Conservation (phyloP, 2,329 filamentous ascomycete genomes). For the Penicillium sp. region DNA sequence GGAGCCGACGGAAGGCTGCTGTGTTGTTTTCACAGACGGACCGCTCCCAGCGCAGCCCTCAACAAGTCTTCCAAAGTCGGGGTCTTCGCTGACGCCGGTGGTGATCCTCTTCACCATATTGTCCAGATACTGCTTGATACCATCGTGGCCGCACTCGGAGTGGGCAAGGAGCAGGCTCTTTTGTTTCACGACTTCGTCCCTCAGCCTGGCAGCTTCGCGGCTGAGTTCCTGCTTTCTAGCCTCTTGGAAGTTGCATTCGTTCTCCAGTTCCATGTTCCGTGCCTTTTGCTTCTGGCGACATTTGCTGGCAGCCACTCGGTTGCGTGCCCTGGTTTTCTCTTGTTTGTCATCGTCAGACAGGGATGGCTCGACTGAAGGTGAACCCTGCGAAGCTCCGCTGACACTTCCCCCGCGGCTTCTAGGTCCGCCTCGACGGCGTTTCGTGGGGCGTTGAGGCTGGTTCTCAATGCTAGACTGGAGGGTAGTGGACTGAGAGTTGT, state of each 20-base stretch:
- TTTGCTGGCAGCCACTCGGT: conserved; percentile 63
- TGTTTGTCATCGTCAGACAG: conserved; percentile 39
- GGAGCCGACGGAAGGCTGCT: not conserved
- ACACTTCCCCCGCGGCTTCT: not conserved
- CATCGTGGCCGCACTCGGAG: conserved; percentile 6
- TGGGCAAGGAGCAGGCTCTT: conserved; percentile 12
- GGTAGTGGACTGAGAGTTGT: not conserved
- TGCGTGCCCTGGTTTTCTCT: conserved; percentile 62
- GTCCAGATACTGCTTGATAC: conserved; percentile 2
- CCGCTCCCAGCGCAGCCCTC: not conserved
- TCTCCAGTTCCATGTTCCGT: conserved; percentile 58
- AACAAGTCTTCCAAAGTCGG: not conserved
- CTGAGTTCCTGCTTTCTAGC: conserved; percentile 13
- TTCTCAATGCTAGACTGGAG: conserved; percentile 3
- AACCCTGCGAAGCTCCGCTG: not conserved
- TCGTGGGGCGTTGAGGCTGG: not conserved
- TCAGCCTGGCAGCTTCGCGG: not conserved
- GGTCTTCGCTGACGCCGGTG: not conserved
- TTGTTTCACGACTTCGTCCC: not conserved
- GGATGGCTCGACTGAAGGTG: not conserved
- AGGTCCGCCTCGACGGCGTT: not conserved
- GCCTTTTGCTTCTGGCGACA: conserved; percentile 68
- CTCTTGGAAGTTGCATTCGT: conserved; percentile 24
- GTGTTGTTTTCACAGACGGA: not conserved
- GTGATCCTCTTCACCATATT: conserved; percentile 10